phyloP scores from a whole-genome alignment of 805 yeast species.

The Yamadazyma insecticola region DNA sequence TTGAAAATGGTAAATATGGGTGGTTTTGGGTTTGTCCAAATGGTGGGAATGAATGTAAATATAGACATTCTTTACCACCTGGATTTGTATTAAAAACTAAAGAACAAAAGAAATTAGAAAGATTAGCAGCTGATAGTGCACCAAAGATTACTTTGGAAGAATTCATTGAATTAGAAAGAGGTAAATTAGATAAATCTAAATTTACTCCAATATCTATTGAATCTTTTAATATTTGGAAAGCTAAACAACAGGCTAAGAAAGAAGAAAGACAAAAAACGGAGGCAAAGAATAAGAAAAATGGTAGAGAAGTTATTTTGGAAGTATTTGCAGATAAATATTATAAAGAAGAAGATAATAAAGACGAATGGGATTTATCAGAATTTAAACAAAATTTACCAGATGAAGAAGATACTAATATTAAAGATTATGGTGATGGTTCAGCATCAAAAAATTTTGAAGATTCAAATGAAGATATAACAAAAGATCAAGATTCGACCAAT shows the following conservation, averaged over 20 bases:
- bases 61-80: constrained; percentile 92
- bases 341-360: constrained; percentile 47
- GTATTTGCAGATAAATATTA: constrained; percentile 54
- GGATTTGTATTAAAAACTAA: constrained; percentile 96
- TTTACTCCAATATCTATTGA: constrained; percentile 86
- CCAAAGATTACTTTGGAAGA: constrained; percentile 95
- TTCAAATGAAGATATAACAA: too few relatives aligned
- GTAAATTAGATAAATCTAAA: constrained; percentile 64
- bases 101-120: constrained; percentile 89
- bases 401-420: constrained; percentile 45
- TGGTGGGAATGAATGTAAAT: constrained; percentile 89
- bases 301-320: constrained; percentile 64
- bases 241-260: constrained; percentile 57
- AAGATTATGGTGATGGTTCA: constrained; percentile 78
- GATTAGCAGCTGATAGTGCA: constrained; percentile 73
- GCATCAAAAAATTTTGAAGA: too few relatives aligned
- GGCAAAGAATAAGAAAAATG: constrained; percentile 48
- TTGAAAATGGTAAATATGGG: constrained; percentile 95
- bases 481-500: too few relatives aligned
- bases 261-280: constrained; percentile 32
- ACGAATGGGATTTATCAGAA: constrained; percentile 53
- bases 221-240: constrained; percentile 80
- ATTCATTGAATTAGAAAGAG: constrained; percentile 90
- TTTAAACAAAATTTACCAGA: constrained; percentile 54
- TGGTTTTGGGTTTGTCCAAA: constrained; percentile 99